Conservation (phyloP, 202 grass and related monocot species). For the Dendrocalamus latiflorus region DNA sequence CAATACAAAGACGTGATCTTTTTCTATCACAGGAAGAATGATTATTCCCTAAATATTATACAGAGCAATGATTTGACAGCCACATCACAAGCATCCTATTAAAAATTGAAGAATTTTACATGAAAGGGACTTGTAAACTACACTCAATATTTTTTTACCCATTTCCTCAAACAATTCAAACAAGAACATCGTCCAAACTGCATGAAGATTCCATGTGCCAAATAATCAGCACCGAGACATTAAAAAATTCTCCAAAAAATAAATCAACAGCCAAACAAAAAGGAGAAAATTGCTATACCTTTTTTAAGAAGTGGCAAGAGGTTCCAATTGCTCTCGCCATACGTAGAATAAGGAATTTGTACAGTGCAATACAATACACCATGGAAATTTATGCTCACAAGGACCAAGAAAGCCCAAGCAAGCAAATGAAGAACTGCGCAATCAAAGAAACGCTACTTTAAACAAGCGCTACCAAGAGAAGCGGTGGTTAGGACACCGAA, state of each 20-base stretch:
- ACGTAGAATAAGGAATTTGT: not conserved
- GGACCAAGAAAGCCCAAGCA: constrained; percentile 14
- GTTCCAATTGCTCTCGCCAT: not conserved
- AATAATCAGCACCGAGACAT: not conserved
- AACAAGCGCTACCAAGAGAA: constrained; percentile 16
- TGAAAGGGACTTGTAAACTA: constrained; percentile 40
- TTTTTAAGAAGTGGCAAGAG: not conserved
- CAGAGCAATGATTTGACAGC: constrained; percentile 26
- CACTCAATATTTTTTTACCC: constrained; percentile 12
- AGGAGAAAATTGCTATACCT: too few relatives aligned
- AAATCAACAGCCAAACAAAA: not conserved
- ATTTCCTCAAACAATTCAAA: constrained; percentile 32
- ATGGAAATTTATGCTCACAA: not conserved
- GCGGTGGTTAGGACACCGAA: constrained; percentile 27
- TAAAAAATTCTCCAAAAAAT: constrained; percentile 11
- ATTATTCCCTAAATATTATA: constrained; percentile 14
- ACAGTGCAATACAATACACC: not conserved
- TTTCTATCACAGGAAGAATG: constrained; percentile 21
- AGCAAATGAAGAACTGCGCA: not conserved
- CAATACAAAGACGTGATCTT: constrained; percentile 17
- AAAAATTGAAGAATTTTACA: constrained; percentile 17
- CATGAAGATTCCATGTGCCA: not conserved
- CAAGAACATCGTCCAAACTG: not conserved
- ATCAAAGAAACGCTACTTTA: not conserved
- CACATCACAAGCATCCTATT: constrained; percentile 24